These are phyloP conservation scores for Acacia melanoxylon DNA, from an alignment of 306 rosid species.

Conservation along the genomic window DNA sequence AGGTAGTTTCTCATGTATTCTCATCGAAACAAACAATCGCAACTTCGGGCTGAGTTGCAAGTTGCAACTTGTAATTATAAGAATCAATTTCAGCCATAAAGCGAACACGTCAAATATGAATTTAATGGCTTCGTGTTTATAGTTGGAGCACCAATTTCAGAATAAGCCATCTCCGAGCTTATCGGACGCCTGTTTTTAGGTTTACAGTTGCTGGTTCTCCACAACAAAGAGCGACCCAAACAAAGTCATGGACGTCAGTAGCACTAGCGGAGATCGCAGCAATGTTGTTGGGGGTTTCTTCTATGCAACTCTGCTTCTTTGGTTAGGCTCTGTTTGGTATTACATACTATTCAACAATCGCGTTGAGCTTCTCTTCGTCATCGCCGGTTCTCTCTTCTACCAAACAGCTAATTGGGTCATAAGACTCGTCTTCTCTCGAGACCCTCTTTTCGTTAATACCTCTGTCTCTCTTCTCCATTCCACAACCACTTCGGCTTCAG, in stretches of 20 bases:
- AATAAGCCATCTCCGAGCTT: not conserved
- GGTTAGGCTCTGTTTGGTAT: constrained; percentile 58
- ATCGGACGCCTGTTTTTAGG: not conserved
- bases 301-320: constrained; percentile 57
- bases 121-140: not conserved
- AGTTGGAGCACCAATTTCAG: not conserved
- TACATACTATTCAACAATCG: constrained; percentile 54
- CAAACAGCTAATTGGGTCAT: constrained; percentile 58
- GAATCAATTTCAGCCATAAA: not conserved
- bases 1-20: not conserved
- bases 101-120: not conserved
- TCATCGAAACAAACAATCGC: not conserved
- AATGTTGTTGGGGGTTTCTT: constrained; percentile 57
- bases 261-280: constrained; percentile 3
- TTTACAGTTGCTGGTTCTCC: not conserved
- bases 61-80: not conserved
- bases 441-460: constrained; percentile 82
- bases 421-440: constrained; percentile 48
- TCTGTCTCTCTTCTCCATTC: constrained; percentile 90
- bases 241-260: not conserved
- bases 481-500: constrained; percentile 70
- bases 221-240: not conserved
- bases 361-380: constrained; percentile 46
- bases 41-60: not conserved
- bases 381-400: constrained; percentile 66